phyloP scores from a whole-genome alignment of 345 rosid genomes.

The Excoecaria agallocha region DNA sequence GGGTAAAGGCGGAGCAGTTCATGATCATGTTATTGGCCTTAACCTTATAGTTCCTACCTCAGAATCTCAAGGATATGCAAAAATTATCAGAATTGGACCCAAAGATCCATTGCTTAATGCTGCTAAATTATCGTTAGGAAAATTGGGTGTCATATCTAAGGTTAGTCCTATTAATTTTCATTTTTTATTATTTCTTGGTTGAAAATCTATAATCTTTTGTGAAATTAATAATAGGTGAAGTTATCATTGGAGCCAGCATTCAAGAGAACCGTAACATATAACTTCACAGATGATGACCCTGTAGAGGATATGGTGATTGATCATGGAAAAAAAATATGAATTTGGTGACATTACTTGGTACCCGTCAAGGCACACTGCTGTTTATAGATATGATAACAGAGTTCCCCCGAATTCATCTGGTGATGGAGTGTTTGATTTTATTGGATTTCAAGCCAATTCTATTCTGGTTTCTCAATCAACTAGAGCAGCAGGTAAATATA shows the following conservation, averaged over 20 bases:
- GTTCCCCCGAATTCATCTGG: conserved; percentile 49
- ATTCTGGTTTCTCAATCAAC: conserved; percentile 53
- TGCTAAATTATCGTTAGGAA: conserved; percentile 70
- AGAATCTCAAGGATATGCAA: conserved; percentile 59
- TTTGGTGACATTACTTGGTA: conserved; percentile 91
- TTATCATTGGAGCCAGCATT: conserved; percentile 60
- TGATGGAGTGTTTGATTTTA: conserved; percentile 61
- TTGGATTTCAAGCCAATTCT: conserved; percentile 67
- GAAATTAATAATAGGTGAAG: conserved; percentile 47
- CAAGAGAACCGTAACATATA: conserved; percentile 68
- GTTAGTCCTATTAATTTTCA: conserved; percentile 27
- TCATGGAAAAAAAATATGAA: conserved; percentile 62
- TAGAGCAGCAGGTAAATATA: conserved; percentile 51
- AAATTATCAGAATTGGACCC: conserved; percentile 47
- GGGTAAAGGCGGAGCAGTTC: conserved; percentile 90
- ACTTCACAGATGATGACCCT: conserved; percentile 58
- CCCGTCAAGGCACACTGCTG: conserved; percentile 66
- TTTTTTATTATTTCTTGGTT: too few relatives aligned
- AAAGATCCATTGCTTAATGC: conserved; percentile 64
- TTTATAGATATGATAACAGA: conserved; percentile 68
- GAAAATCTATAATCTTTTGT: too few relatives aligned
- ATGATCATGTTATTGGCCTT: conserved; percentile 75
- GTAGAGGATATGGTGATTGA: conserved; percentile 53
- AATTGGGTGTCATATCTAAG: conserved; percentile 82
- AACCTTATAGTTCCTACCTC: conserved; percentile 58